Percentiles rank a stretch among this genome's conserved stretches.
Conservation (phyloP, 2,329 filamentous ascomycete species). For the Curvularia eragrostidis region DNA sequence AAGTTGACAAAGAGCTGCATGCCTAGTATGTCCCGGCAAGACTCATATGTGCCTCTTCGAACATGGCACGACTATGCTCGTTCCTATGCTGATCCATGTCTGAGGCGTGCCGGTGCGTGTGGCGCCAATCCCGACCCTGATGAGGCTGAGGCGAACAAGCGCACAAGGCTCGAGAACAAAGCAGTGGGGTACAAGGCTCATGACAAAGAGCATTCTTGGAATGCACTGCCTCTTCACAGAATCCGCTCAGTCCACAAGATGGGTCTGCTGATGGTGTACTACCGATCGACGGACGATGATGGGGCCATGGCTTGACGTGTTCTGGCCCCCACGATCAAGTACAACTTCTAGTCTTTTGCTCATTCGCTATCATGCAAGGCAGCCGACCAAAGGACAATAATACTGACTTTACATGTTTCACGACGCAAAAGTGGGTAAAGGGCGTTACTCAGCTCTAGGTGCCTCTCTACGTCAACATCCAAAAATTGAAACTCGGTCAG, state of each 20-base stretch:
- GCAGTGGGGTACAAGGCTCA: neutral
- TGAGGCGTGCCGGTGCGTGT: neutral
- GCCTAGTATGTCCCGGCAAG: neutral
- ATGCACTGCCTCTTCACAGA: neutral
- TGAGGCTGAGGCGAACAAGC: neutral
- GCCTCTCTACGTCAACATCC: conserved; percentile 79
- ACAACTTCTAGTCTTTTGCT: no score
- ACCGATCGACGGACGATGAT: neutral
- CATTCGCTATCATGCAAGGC: neutral
- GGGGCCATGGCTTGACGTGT: neutral
- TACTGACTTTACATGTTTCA: conserved; percentile 63
- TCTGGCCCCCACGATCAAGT: conserved; percentile 9
- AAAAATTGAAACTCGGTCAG: conserved; percentile 19
- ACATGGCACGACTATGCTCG: neutral
- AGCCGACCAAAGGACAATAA: conserved; percentile 6
- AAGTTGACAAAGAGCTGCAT: neutral
- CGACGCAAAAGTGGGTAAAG: conserved; percentile 87
- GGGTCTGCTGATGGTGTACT: neutral
- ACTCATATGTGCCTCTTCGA: neutral
- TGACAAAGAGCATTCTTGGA: neutral
- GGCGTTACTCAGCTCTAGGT: conserved; percentile 81
- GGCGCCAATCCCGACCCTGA: neutral
- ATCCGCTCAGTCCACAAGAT: neutral
- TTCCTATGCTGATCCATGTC: neutral
- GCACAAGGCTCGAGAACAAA: neutral